phyloP scores from a whole-genome alignment of 805 yeast species.

The Kodamaea neixiangensis region DNA sequence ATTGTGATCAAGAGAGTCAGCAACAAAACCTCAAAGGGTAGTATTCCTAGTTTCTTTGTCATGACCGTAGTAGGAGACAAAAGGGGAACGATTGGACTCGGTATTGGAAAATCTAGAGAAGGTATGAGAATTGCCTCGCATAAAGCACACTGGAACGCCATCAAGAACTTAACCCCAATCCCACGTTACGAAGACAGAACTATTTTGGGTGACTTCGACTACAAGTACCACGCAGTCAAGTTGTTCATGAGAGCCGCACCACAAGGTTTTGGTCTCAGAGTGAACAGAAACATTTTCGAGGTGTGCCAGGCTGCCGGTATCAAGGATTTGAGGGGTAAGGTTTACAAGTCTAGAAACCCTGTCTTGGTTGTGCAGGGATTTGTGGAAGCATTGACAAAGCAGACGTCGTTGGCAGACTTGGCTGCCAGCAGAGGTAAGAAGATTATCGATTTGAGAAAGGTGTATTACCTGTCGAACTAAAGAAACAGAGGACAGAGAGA shows the following conservation, averaged over 20 bases:
- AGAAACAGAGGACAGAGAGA: neutral
- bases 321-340: constrained; percentile 88
- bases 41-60: constrained; percentile 77
- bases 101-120: constrained; percentile 88
- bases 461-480: constrained; percentile 60
- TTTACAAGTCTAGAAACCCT: constrained; percentile 87
- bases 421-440: constrained; percentile 94
- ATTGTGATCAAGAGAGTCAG: constrained; percentile 77
- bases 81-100: constrained; percentile 91
- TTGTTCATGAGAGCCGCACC: constrained; percentile 84
- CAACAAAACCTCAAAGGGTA: constrained; percentile 91
- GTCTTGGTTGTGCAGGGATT: constrained; percentile 94
- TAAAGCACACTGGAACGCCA: constrained; percentile 93
- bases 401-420: constrained; percentile 80
- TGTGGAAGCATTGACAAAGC: constrained; percentile 80
- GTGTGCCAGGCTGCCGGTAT: constrained; percentile 93
- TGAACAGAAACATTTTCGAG: constrained; percentile 86
- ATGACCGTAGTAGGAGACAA: constrained; percentile 90
- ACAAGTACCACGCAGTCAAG: constrained; percentile 85
- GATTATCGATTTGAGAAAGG: constrained; percentile 87
- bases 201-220: constrained; percentile 77
- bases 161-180: constrained; percentile 75
- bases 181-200: constrained; percentile 93
- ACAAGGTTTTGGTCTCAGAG: constrained; percentile 91
- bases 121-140: constrained; percentile 72